Base-by-base conservation (phyloP, 2,329 filamentous ascomycete species). In the Knoxdaviesia proteae region DNA sequence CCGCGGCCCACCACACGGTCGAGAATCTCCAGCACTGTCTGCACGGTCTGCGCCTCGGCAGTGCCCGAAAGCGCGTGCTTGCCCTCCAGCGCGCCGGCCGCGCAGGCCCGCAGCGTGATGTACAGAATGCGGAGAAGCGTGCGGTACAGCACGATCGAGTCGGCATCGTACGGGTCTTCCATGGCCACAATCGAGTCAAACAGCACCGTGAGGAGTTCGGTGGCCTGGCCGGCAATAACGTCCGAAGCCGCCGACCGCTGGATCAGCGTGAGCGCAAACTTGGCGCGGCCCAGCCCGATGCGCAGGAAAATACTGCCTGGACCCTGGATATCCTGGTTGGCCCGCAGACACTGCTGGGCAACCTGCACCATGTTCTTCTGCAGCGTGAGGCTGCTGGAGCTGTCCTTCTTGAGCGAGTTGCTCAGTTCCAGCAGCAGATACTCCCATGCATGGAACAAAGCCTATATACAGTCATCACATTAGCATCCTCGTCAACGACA, bases 371-470 rank as follows among this genome's bases (percentile, higher is more conserved):
- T 77, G 44, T 81, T 70, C 50, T 71, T 75, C 44, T 77, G 72
- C 4, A 88, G 63, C 30, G 61, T 61, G 9, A 64, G 60, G 48
- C 66, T 63, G 34, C 61, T 57, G 1, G 67, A 20, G 20, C 20
- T 20, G 20, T 20, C 20, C 20, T 20, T 20, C 20, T 39, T 67
- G n/a, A 74, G 58, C 46, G 67, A 72, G 35, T 74, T 74, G 55
- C 80, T 84, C 40, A 98, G 69, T 53, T 94, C 88, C 41, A 90
- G 68, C 9, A 88, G 73, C 6, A 98, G 68, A 46, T 84, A 77
- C 56, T 92, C 87, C 84, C 88, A 96, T 44, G 84, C 81, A 51
- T 84, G 77, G 48, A 94, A 80, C 11, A 98, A 71, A 38, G 76
- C 72, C 79, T 84, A 52, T 34, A 45, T 45, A 8, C 29, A 39